These are phyloP conservation scores for Fraxinus floribunda DNA, from an alignment of 305 asterid species.

Conservation along the genomic window DNA sequence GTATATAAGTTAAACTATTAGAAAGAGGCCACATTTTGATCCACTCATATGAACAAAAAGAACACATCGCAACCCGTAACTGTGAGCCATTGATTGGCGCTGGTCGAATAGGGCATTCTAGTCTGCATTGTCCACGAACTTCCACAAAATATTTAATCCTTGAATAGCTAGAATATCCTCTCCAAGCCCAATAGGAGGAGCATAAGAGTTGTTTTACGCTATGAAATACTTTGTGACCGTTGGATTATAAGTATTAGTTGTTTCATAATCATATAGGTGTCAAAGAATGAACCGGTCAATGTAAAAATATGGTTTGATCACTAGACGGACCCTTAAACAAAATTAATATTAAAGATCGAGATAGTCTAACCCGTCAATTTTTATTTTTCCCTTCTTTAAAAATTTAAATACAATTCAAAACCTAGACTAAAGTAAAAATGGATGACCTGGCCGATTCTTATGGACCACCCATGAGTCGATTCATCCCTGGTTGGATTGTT, in stretches of 20 bases:
- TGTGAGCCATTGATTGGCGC: neutral
- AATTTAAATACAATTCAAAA: neutral
- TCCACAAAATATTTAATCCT: neutral
- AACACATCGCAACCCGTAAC: neutral
- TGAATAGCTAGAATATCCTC: neutral
- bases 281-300: neutral
- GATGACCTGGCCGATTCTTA: neutral
- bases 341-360: neutral
- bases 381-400: no score
- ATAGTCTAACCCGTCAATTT: neutral
- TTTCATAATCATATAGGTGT: neutral
- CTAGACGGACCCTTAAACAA: neutral
- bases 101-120: neutral
- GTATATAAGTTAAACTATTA: neutral
- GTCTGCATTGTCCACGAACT: neutral
- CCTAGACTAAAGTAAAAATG: neutral
- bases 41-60: neutral
- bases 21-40: neutral
- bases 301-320: neutral
- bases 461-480: neutral
- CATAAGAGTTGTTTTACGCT: neutral
- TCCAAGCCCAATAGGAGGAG: neutral
- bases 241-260: neutral
- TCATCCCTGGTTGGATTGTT: neutral
- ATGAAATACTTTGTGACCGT: no score